Percentiles rank a stretch among this genome's conserved stretches.
phyloP scores from a whole-genome alignment of 768 basidiomycete genomes.

The Pleurotus pulmonarius region DNA sequence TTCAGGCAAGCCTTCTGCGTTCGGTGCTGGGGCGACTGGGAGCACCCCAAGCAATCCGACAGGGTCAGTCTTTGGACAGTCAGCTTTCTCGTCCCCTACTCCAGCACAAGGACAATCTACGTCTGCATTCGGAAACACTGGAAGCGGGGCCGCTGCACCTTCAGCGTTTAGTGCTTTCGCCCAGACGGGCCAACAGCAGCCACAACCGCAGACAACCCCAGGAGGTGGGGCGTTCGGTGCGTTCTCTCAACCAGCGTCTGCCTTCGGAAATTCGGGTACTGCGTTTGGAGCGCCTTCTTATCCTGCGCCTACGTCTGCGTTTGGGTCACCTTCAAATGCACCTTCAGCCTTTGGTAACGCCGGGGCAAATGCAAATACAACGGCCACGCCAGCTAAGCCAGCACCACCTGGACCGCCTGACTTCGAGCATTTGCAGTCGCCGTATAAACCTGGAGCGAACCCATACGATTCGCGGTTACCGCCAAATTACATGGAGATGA shows the following conservation, averaged over 20 bases:
- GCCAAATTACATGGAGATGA: conserved; percentile 47
- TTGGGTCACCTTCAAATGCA: conserved; percentile 9
- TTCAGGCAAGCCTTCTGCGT: conserved; percentile 31
- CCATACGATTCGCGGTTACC: conserved; percentile 59
- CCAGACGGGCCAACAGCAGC: background rate
- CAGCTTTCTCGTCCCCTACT: conserved; percentile 10
- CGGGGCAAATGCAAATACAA: conserved; percentile 7
- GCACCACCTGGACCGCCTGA: conserved; percentile 18
- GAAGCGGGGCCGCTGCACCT: conserved; percentile 5
- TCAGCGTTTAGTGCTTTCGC: conserved; percentile 24
- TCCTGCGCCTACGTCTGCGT: conserved; percentile 23
- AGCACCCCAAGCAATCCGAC: background rate
- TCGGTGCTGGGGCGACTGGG: conserved; percentile 28
- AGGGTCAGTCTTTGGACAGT: conserved; percentile 25
- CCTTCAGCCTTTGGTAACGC: conserved; percentile 8
- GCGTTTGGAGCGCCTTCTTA: background rate
- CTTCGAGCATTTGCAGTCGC: conserved; percentile 21
- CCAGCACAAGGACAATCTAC: conserved; percentile 4
- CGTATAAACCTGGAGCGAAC: conserved; percentile 43
- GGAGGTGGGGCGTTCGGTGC: background rate
- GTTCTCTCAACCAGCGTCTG: background rate
- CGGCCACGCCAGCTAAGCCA: conserved; percentile 8
- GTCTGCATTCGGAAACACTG: conserved; percentile 16
- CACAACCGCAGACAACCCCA: conserved; percentile 11
- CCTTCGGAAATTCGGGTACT: background rate